Evolutionary conservation across 2,329 filamentous ascomycete genomes (phyloP), one percentile per base, ranked within the genome.

Genomic region (Nemania sp.): DNA sequence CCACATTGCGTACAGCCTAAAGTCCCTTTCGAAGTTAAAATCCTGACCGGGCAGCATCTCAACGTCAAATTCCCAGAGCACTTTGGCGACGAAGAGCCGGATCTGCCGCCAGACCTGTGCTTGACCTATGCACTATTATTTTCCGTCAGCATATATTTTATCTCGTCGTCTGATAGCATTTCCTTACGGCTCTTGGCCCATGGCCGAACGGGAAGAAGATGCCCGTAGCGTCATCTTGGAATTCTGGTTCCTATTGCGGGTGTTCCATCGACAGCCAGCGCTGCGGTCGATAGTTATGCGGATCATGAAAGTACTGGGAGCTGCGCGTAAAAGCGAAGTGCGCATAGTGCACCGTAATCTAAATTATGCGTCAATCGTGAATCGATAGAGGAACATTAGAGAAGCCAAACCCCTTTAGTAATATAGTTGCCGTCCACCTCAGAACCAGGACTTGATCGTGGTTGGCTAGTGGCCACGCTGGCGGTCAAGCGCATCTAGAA

Each of bases 1-100:
- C 53, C 29, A 41, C 53, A 41, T 55, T 2, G 29, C 53, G 15
- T 45, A 45, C 18, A 45, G n/a, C 41, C 15, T 45, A 15, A n/a
- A 45, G 41, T 45, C 41, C 15, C 41, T 45, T 45, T 45, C 41
- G 41, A 45, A 45, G 7, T 45, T 45, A 45, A 45, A 45, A 45
- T 41, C 38, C 38, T 5, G 38, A 7, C 38, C 10, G 10, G 38
- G 10, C 4, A 54, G 8, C 1, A 22, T 22, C n/a, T 35, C 52
- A n/a, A 54, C 13, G 29, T 54, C 29, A 10, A 54, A 54, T 22
- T 18, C 5, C 52, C 52, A 54, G 45, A 72, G 67, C 13, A 64
- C 64, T 47, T 73, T 71, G 26, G 70, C 70, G 3, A 70, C 20
- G 45, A 72, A 70, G 2, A 73, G 60, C 10, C 54, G 61, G 10